Evolutionary conservation across 176 grass and related monocot genomes (phyloP).

Genomic region (Oryza meridionalis): DNA sequence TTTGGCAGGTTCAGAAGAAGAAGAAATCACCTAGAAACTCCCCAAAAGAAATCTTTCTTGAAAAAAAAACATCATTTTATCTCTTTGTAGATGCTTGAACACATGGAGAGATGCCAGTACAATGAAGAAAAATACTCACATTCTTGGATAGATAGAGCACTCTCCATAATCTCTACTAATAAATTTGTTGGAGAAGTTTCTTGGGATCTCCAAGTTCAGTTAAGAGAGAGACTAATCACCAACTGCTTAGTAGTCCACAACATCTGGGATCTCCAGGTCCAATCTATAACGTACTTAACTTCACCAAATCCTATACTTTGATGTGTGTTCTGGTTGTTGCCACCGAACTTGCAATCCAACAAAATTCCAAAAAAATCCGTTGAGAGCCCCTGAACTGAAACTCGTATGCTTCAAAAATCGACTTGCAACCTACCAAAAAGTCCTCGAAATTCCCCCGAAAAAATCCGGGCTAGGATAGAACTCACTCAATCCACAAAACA

Average conservation of each 20-base stretch:
- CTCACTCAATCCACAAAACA: background rate
- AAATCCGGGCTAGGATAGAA: background rate
- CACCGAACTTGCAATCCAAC: slow-evolving; percentile 31
- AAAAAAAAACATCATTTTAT: background rate
- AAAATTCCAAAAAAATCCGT: slow-evolving; percentile 25
- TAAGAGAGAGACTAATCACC: slow-evolving; percentile 23
- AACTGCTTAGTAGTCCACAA: background rate
- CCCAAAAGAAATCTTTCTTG: background rate
- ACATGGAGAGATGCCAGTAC: background rate
- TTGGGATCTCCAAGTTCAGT: background rate
- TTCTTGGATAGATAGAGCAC: background rate
- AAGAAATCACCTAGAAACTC: background rate
- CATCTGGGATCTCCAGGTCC: background rate
- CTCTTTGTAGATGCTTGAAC: background rate
- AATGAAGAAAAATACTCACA: slow-evolving; percentile 16
- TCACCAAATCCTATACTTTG: slow-evolving; percentile 10
- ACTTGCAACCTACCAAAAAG: slow-evolving; percentile 36
- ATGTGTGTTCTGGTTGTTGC: slow-evolving; percentile 1
- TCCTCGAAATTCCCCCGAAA: slow-evolving; percentile 34
- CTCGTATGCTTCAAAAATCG: slow-evolving; percentile 35
- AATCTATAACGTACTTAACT: background rate
- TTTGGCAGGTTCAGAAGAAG: background rate
- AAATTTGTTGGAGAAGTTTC: slow-evolving; percentile 13
- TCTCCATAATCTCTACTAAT: background rate
- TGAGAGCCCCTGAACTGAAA: background rate